These are phyloP conservation scores for Cymbidium sinense DNA, from an alignment of 106 monocot species.

Conservation along the genomic window DNA sequence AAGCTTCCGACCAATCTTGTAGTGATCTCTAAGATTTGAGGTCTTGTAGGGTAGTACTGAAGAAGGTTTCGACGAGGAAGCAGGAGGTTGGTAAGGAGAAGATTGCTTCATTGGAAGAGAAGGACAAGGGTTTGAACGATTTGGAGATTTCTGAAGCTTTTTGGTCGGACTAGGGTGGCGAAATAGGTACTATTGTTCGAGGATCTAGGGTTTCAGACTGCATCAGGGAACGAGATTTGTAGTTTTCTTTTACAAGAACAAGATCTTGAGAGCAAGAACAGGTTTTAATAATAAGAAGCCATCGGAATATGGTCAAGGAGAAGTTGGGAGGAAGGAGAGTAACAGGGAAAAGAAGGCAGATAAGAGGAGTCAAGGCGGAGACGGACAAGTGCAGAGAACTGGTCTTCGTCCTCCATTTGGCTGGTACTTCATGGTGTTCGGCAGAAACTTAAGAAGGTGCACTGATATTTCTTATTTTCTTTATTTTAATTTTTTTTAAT, in stretches of 20 bases:
- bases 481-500: background rate
- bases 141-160: background rate
- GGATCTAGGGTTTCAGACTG: background rate
- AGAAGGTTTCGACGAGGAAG: slow-evolving; percentile 26
- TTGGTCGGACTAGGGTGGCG: background rate
- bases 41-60: slow-evolving; percentile 67
- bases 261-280: background rate
- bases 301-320: background rate
- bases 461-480: background rate
- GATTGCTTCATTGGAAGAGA: slow-evolving; percentile 17
- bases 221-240: background rate
- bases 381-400: background rate
- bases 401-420: slow-evolving; percentile 11
- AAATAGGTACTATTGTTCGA: background rate
- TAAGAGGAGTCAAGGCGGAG: background rate
- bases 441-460: background rate
- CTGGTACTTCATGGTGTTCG: background rate
- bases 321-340: slow-evolving; percentile 9
- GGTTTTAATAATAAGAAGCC: background rate
- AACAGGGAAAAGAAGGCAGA: no score
- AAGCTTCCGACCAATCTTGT: slow-evolving; percentile 65
- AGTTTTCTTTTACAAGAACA: background rate
- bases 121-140: background rate
- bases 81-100: background rate
- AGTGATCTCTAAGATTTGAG: slow-evolving; percentile 61